A percentile compares a stretch with the other conserved stretches of the same genome.
Evolutionary conservation across 225 moss, liverwort and hornwort species (phyloP).

Genomic region (Pseudoscleropodium purum): DNA sequence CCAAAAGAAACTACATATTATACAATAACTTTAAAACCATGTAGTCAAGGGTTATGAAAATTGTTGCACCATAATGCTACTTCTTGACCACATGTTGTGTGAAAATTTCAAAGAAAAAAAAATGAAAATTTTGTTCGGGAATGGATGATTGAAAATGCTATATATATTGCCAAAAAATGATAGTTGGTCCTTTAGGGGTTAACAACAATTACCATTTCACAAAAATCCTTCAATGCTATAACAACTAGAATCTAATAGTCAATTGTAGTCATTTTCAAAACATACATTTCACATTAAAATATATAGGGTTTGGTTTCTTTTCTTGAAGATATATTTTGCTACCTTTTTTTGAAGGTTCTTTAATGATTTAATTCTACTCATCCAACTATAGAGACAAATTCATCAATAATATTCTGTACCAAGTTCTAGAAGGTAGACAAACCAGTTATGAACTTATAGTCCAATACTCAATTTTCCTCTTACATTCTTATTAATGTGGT

Average conservation of each 20-base stretch:
- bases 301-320: background rate
- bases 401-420: no score
- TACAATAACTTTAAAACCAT: background rate
- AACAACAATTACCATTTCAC: background rate
- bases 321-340: background rate
- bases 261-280: background rate
- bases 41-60: no score
- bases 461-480: rapidly evolving
- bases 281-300: background rate
- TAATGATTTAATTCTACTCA: background rate
- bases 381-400: background rate
- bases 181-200: background rate
- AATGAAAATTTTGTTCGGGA: no score
- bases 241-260: background rate
- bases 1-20: background rate
- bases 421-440: rapidly evolving
- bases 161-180: no score
- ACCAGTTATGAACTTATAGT: background rate
- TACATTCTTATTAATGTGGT: background rate
- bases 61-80: no score
- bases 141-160: no score
- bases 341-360: background rate
- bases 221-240: background rate
- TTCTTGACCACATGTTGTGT: no score
- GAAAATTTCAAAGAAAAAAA: no score